Percentiles rank a stretch among this genome's conserved stretches.
phyloP scores from a whole-genome alignment of 352 stramenopile species.

The Phytophthora vignae region DNA sequence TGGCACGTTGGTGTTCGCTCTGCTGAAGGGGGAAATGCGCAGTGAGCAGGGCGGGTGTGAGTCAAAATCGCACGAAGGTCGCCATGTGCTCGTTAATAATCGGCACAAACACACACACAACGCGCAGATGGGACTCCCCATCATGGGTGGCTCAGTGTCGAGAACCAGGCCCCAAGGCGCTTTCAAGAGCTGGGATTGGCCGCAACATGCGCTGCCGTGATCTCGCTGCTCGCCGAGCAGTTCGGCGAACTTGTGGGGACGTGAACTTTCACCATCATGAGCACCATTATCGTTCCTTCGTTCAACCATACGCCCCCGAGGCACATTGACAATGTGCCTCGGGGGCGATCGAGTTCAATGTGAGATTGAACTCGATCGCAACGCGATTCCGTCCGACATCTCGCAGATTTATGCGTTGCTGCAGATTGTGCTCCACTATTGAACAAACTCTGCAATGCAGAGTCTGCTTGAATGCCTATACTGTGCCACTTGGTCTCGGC shows the following conservation, averaged over 20 bases:
- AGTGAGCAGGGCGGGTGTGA: not conserved
- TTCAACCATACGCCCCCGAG: too few relatives aligned
- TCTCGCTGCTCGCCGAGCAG: not conserved
- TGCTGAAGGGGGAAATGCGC: not conserved
- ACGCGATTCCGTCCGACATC: too few relatives aligned
- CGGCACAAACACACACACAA: not conserved
- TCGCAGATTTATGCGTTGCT: too few relatives aligned
- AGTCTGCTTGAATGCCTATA: too few relatives aligned
- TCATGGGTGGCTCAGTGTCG: not conserved
- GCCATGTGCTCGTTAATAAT: not conserved
- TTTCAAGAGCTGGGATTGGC: not conserved
- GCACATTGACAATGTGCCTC: too few relatives aligned
- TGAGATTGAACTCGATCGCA: too few relatives aligned
- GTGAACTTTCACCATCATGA: not conserved
- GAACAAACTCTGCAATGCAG: too few relatives aligned
- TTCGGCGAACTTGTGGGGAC: not conserved
- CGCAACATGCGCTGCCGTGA: not conserved
- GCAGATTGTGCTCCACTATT: too few relatives aligned
- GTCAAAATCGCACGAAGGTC: not conserved
- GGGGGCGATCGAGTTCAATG: too few relatives aligned
- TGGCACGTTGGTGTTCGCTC: not conserved
- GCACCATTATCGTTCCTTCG: not conserved
- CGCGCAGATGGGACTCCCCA: not conserved
- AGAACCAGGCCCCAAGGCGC: not conserved
- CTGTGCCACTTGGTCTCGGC: too few relatives aligned